Evolutionary conservation across 2,329 filamentous ascomycete genomes (phyloP), one percentile per base, ranked within the genome.

Genomic region (Leptographium radiaticola): DNA sequence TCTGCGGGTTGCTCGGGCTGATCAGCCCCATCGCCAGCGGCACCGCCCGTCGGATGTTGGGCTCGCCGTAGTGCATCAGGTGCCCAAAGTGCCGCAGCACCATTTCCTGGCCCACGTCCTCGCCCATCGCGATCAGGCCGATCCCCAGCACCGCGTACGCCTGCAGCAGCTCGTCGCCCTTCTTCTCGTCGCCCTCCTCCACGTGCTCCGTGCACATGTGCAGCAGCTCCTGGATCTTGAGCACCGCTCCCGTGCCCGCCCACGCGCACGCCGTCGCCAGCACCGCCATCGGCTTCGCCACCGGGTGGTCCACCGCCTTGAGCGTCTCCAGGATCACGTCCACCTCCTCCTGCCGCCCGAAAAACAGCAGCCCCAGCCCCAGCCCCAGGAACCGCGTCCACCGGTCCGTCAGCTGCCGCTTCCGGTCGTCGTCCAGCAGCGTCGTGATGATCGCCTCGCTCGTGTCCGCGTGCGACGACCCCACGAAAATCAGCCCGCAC

Each of bases 61-160:
- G 79, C 68, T 96, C 91, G 59, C 94, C 93, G 64, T 98, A 98
- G 72, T 98, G 93, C 93, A 98, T 98, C 57, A 98, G 77, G 68
- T 98, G 93, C 50, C 90, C 93, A 63, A 98, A 97, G 65, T 96
- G 93, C 55, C 93, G 86, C 43, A 98, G 78, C 12, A 97, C 90
- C 93, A 98, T 98, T 66, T 98, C 93, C 68, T 98, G 93, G 6
- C 94, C 94, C 54, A 98, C 84, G 56, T 98, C 94, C 68, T 98
- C 93, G 57, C 93, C 93, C 93, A 98, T 98, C 16, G 91, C 86
- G 55, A 98, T 93, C 53, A 98, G 75, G 13, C 89, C 91, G 55
- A 98, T 83, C 62, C 93, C 94, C 55, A 98, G 79, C 4, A 98
- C 91, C 54, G 93, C 93, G 65, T 98, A 98, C 5, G 90, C 87